These are phyloP conservation scores for Populus simonii DNA, from an alignment of 345 rosid genomes.

Conservation along the genomic window DNA sequence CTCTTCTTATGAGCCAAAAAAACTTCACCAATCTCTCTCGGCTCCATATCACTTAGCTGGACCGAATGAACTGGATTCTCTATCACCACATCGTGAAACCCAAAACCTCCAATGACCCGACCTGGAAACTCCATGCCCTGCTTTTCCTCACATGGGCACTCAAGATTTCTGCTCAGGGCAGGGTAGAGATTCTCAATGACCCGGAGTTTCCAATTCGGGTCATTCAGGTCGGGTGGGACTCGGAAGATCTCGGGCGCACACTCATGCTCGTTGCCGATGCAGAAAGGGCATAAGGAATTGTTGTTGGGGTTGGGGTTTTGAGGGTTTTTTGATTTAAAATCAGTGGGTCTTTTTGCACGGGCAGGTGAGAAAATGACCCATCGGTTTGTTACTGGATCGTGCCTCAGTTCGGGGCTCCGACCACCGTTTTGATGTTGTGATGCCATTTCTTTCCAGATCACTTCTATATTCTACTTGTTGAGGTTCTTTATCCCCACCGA, in stretches of 20 bases:
- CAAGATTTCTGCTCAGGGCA: conserved; percentile 59
- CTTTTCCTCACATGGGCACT: conserved; percentile 10
- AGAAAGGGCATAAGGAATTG: conserved; percentile 55
- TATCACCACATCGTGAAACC: conserved; percentile 38
- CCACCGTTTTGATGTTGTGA: not conserved
- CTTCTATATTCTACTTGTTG: too few species aligned
- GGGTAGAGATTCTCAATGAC: conserved; percentile 89
- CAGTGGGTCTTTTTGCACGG: conserved; percentile 69
- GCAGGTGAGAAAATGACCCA: conserved; percentile 84
- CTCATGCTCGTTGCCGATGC: conserved; percentile 74
- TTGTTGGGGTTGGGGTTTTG: too few species aligned
- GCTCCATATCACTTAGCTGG: conserved; percentile 49
- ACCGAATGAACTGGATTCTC: conserved; percentile 75
- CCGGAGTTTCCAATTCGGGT: conserved; percentile 56
- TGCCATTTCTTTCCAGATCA: not conserved
- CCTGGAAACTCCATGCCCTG: conserved; percentile 13
- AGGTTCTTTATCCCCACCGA: too few species aligned
- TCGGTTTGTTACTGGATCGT: conserved; percentile 53
- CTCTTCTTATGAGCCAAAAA: conserved; percentile 65
- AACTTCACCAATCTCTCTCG: conserved; percentile 59
- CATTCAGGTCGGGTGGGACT: conserved; percentile 26
- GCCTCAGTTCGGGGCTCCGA: conserved; percentile 61
- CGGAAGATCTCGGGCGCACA: conserved; percentile 69
- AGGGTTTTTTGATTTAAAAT: conserved; percentile 63
- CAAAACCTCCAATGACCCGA: conserved; percentile 48